A percentile compares a stretch with the other conserved stretches of the same genome.
phyloP scores from a whole-genome alignment of 2,329 filamentous ascomycete genomes.

The Thyridium curvatum region DNA sequence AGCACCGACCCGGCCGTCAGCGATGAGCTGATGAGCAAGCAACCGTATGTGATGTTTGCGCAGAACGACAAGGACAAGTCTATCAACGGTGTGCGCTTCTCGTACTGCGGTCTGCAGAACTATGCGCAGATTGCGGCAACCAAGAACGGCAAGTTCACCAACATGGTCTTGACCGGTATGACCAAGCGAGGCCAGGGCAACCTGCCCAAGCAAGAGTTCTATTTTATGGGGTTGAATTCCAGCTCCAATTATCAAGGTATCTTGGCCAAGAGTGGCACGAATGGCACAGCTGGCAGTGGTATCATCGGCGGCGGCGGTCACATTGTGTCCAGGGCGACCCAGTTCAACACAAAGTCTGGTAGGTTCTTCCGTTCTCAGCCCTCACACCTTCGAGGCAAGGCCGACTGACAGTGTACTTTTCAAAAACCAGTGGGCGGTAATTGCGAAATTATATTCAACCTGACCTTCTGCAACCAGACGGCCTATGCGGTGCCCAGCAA shows the following conservation, averaged over 20 bases:
- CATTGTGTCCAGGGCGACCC: slow-evolving; percentile 59
- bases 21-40: slow-evolving; percentile 43
- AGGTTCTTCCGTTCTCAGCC: slow-evolving; percentile 20
- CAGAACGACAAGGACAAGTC: slow-evolving; percentile 54
- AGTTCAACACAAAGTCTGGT: slow-evolving; percentile 77
- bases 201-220: slow-evolving; percentile 81
- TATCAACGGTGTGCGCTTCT: slow-evolving; percentile 66
- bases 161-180: slow-evolving; percentile 54
- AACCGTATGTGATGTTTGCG: slow-evolving; percentile 74
- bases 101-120: slow-evolving; percentile 72
- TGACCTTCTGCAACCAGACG: slow-evolving; percentile 83
- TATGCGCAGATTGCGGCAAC: slow-evolving; percentile 58
- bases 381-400: not conserved
- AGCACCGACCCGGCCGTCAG: slow-evolving; percentile 38
- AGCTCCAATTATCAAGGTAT: slow-evolving; percentile 69
- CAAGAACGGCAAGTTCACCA: slow-evolving; percentile 41
- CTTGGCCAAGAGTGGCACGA: slow-evolving; percentile 55
- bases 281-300: slow-evolving; percentile 33
- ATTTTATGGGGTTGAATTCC: slow-evolving; percentile 66
- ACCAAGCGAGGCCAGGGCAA: slow-evolving; percentile 60
- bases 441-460: slow-evolving; percentile 78
- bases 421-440: slow-evolving; percentile 53
- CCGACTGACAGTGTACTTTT: slow-evolving; percentile 4
- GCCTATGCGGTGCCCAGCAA: slow-evolving; percentile 91
- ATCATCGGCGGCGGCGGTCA: slow-evolving; percentile 66